phyloP scores from a whole-genome alignment of 1,284 basidiomycete genomes.

The Pseudozyma flocculosa region DNA sequence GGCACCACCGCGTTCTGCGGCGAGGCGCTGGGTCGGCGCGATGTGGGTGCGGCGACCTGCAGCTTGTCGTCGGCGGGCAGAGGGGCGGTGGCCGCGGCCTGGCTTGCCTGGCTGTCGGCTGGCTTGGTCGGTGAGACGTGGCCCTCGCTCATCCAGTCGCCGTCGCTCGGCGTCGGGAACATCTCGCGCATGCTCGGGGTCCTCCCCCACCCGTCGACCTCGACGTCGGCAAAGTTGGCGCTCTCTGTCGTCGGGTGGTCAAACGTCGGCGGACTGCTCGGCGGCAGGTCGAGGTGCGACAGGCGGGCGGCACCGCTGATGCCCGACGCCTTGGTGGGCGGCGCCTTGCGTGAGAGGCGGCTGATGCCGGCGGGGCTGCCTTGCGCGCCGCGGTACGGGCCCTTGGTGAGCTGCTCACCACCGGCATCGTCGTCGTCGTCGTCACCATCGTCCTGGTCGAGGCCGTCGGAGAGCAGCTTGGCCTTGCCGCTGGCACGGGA shows the following conservation, averaged over 20 bases:
- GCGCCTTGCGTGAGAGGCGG: too few relatives aligned
- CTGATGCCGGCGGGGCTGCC: too few relatives aligned
- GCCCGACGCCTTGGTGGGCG: too few relatives aligned
- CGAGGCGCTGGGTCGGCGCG: background rate
- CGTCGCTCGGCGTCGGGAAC: slow-evolving; percentile 37
- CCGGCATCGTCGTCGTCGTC: slow-evolving; percentile 19
- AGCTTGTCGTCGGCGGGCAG: too few relatives aligned
- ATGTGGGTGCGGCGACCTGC: background rate
- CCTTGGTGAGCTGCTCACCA: slow-evolving; percentile 18
- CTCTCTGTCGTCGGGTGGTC: slow-evolving; percentile 20
- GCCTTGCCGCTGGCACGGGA: too few relatives aligned
- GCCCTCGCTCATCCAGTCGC: slow-evolving; percentile 26
- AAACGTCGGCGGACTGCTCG: slow-evolving; percentile 18
- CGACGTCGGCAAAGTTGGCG: slow-evolving; percentile 2
- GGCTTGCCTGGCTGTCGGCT: background rate
- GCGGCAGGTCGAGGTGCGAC: slow-evolving; percentile 26
- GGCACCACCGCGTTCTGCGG: slow-evolving; percentile 1
- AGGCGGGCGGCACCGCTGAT: slow-evolving; percentile 13
- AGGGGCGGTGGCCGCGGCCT: background rate
- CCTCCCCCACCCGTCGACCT: slow-evolving; percentile 36
- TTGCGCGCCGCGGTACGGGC: slow-evolving; percentile 11
- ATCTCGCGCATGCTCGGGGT: slow-evolving; percentile 38
- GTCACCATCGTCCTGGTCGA: slow-evolving; percentile 2
- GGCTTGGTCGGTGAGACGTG: slow-evolving; percentile 2
- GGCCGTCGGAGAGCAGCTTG: too few relatives aligned